A percentile compares a stretch with the other conserved stretches of the same genome.
Conservation (phyloP, 805 yeast species). For the Debaryomyces castellii region DNA sequence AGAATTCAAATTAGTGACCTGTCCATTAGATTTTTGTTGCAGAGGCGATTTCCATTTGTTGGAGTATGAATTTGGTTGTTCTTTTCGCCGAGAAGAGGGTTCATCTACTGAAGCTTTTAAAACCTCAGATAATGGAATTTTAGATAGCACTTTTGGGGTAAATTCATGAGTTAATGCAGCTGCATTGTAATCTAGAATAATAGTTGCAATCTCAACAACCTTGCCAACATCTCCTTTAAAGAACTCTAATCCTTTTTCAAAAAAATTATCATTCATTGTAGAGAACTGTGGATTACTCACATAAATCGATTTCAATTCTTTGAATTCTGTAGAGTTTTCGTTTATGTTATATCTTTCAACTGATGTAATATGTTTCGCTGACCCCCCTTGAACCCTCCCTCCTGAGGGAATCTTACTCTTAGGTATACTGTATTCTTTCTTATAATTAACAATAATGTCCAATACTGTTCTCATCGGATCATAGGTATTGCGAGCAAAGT, state of each 20-base stretch:
- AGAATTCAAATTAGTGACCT: background rate
- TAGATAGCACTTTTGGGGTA: background rate
- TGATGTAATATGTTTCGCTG: slow-evolving; percentile 7
- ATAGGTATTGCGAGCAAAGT: slow-evolving; percentile 21
- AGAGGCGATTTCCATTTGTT: background rate
- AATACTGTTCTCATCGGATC: slow-evolving; percentile 26
- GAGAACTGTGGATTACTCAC: slow-evolving; percentile 32
- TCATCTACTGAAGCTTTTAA: background rate
- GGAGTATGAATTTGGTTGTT: background rate
- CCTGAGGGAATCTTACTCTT: slow-evolving; percentile 11
- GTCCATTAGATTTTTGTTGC: background rate
- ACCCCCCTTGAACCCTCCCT: slow-evolving; percentile 36
- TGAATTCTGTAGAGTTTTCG: slow-evolving; percentile 20
- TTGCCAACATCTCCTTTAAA: slow-evolving; percentile 44
- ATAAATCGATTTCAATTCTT: slow-evolving; percentile 32
- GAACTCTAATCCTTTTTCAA: slow-evolving; percentile 36
- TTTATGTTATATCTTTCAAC: background rate
- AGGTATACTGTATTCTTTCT: slow-evolving; percentile 1
- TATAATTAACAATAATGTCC: slow-evolving; percentile 26
- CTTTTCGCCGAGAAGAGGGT: background rate
- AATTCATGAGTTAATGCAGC: slow-evolving; percentile 22
- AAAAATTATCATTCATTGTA: slow-evolving; percentile 38
- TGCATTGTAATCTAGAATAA: slow-evolving; percentile 29
- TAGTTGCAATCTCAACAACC: slow-evolving; percentile 34
- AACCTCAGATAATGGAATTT: slow-evolving; percentile 1